These are phyloP conservation scores for Trametes cubensis DNA, from an alignment of 768 basidiomycete genomes.

Conservation along the genomic window DNA sequence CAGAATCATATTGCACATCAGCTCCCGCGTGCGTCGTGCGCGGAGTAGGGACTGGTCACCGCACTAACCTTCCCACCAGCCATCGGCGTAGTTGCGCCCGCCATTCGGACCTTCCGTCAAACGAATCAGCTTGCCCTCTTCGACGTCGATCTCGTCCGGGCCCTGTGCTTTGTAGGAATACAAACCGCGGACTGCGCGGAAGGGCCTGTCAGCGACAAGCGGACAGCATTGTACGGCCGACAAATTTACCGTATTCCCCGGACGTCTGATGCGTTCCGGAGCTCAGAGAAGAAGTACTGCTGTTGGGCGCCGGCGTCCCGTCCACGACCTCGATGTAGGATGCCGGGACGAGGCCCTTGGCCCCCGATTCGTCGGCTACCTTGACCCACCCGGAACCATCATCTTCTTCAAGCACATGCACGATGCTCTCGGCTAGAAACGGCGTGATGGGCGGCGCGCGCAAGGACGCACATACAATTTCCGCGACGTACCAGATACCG, in stretches of 20 bases:
- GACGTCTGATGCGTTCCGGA: conserved; percentile 35
- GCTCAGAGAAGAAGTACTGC: conserved; percentile 22
- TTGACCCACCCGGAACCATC: conserved; percentile 90
- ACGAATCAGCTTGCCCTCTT: conserved; percentile 63
- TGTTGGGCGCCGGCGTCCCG: conserved; percentile 22
- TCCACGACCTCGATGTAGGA: conserved; percentile 61
- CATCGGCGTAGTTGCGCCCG: conserved; percentile 70
- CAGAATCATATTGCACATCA: conserved; percentile 26
- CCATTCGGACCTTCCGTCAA: conserved; percentile 63
- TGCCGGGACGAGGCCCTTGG: conserved; percentile 81
- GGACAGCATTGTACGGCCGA: not conserved
- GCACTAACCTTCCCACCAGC: conserved; percentile 81
- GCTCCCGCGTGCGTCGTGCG: conserved; percentile 3
- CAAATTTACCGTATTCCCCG: conserved; percentile 54
- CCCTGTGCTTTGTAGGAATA: conserved; percentile 80
- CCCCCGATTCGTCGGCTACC: conserved; percentile 58
- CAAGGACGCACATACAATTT: not conserved
- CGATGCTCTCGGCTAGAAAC: conserved; percentile 57
- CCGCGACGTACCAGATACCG: conserved; percentile 53
- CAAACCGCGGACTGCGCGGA: conserved; percentile 69
- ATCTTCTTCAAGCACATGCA: conserved; percentile 75
- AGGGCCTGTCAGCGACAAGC: not conserved
- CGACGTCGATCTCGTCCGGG: conserved; percentile 65
- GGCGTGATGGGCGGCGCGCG: conserved; percentile 1
- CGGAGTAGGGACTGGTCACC: not conserved